phyloP scores from a whole-genome alignment of 106 monocot genomes.

The Phalaenopsis equestris region DNA sequence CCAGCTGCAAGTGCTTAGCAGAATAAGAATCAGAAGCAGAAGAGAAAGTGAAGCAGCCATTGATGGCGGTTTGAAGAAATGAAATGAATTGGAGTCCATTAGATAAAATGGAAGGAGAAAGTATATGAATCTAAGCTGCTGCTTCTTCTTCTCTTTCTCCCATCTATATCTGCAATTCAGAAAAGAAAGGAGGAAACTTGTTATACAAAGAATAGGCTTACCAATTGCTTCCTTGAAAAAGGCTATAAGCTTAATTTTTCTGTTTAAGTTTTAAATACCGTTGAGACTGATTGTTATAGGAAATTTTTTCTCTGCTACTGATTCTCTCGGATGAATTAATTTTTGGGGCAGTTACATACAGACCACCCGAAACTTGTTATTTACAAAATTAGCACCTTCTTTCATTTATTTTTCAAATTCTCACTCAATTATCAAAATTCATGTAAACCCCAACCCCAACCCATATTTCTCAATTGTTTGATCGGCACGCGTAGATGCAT shows the following conservation, averaged over 20 bases:
- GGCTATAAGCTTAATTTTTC: background rate
- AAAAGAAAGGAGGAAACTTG: conserved; percentile 1
- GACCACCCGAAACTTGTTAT: too few species aligned
- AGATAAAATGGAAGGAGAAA: too few species aligned
- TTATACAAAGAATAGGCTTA: background rate
- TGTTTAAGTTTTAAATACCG: background rate
- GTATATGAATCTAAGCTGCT: background rate
- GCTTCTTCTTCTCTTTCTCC: background rate
- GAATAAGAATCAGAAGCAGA: conserved; percentile 14
- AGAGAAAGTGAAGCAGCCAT: conserved; percentile 17
- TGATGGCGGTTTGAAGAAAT: conserved; percentile 15
- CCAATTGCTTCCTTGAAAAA: too few species aligned
- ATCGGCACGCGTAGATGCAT: too few species aligned
- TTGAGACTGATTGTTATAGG: background rate
- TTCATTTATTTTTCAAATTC: too few species aligned
- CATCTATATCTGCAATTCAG: background rate
- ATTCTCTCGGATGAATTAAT: conserved; percentile 24
- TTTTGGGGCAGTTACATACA: too few species aligned
- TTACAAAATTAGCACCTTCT: too few species aligned
- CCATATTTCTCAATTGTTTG: too few species aligned
- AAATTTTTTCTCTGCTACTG: background rate
- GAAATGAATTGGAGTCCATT: conserved; percentile 7
- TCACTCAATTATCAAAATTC: too few species aligned
- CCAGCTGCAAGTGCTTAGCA: conserved; percentile 7
- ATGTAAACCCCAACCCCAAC: too few species aligned